A percentile compares a stretch with the other conserved stretches of the same genome.
phyloP scores from a whole-genome alignment of 2,329 filamentous ascomycete species.

The Paramyrothecium roridum region DNA sequence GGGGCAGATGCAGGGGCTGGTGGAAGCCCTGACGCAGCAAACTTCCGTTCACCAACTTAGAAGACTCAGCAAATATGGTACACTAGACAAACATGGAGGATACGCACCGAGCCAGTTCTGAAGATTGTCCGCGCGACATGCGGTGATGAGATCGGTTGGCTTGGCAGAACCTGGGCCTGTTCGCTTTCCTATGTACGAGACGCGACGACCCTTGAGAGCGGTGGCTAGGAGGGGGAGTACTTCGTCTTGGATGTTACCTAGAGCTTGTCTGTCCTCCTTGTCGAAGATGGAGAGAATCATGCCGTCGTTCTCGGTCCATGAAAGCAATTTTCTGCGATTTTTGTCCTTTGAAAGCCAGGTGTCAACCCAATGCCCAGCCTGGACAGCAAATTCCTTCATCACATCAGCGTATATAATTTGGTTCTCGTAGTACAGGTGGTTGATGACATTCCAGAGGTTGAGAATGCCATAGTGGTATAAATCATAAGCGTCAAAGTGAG shows the following conservation, averaged over 20 bases:
- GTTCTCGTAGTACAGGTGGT: conserved; percentile 38
- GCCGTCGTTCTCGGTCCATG: conserved; percentile 21
- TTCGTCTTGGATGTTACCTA: conserved; percentile 26
- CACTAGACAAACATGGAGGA: background rate
- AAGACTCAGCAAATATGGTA: conserved; percentile 9
- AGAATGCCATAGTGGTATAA: conserved; percentile 43
- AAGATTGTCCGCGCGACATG: conserved; percentile 18
- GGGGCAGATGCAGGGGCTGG: conserved; percentile 15
- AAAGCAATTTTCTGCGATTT: conserved; percentile 27
- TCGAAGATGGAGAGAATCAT: conserved; percentile 23
- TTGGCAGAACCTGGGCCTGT: conserved; percentile 4
- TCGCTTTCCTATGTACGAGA: conserved; percentile 16
- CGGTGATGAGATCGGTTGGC: conserved; percentile 21
- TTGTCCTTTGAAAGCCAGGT: conserved; percentile 25
- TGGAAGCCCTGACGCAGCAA: conserved; percentile 23
- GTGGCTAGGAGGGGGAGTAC: conserved; percentile 23
- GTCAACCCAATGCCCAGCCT: conserved; percentile 33
- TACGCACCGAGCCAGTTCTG: conserved; percentile 35
- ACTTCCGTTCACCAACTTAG: conserved; percentile 23
- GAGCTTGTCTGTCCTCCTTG: conserved; percentile 18
- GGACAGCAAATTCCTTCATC: conserved; percentile 15
- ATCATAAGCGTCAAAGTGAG: conserved; percentile 45
- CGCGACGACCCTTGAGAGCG: conserved; percentile 28
- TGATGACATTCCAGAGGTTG: conserved; percentile 46
- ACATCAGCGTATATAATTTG: conserved; percentile 23